Evolutionary conservation across 148 eudicot species (phyloP), one percentile per base, ranked within the genome.

Genomic region (Rhododendron henanense): DNA sequence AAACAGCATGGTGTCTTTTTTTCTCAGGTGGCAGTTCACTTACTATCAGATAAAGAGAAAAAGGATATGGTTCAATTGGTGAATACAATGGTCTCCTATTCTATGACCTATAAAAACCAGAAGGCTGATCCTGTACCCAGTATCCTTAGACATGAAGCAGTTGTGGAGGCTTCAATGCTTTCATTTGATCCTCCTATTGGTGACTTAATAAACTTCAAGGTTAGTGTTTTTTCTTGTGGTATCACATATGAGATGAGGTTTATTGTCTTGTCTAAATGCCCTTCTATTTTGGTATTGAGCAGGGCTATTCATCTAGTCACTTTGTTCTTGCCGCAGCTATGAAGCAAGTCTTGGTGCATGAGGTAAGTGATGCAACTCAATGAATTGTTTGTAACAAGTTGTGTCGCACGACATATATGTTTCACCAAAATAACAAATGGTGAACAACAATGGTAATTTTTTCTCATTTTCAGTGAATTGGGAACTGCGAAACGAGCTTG

Each of bases 271-370:
- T 63, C 86, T 90, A 37, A 88, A 39, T 59, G 53, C 14, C 71
- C 57, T 69, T 71, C 44, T 8, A 44, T 35, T 82, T 81, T 87
- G 79, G 74, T 81, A 78, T 89, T 86, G 80, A 55, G 77, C 91
- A 97, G 99, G 99, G 89, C 48, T 92, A 93, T 90, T 89, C 80
- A 76, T 90, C 95, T 50, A 83, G 89, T 78, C 93, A 93, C 88
- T 84, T 82, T 88, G 94, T 90, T 90, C 95, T 97, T 84, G 90
- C 93, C 73, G 87, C 92, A 65, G 94, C 96, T 44, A 90, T 97
- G 91, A 97, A 94, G 94, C 95, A 94, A 91, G 91, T 97, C 71
- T 87, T 97, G 86, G 84, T 89, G 84, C 96, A 97, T 89, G 99
- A 97, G 98, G 99, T 94, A 91, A 92, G 90, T 84, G 51, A 51